phyloP scores from a whole-genome alignment of 164 flowering plant species.

The Platanus orientalis region DNA sequence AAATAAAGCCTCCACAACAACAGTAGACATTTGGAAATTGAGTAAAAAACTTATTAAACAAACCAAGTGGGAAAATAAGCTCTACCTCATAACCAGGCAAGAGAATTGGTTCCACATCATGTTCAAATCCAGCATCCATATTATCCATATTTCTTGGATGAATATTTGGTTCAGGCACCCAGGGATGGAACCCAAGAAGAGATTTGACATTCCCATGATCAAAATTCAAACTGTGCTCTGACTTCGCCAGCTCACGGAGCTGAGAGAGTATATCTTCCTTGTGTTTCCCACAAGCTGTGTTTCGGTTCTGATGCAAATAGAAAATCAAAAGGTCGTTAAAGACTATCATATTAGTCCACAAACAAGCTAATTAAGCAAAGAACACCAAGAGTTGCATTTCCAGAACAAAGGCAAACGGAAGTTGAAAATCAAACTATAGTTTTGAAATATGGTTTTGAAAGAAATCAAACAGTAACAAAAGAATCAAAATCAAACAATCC shows the following conservation, averaged over 20 bases:
- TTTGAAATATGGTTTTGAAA: background rate
- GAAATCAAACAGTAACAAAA: background rate
- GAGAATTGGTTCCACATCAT: constrained; percentile 16
- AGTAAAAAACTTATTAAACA: background rate
- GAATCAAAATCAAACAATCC: too few species aligned
- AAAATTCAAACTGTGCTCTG: constrained; percentile 30
- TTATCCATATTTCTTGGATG: constrained; percentile 15
- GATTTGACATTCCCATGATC: constrained; percentile 27
- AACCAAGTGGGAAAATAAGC: background rate
- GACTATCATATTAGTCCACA: background rate
- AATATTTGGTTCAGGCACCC: constrained; percentile 18
- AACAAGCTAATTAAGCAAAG: background rate
- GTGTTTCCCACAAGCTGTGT: constrained; percentile 62
- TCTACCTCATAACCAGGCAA: constrained; percentile 30
- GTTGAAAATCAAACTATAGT: background rate
- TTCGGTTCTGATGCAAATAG: constrained; percentile 53
- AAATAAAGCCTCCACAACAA: background rate
- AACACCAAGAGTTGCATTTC: background rate
- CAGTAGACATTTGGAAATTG: background rate
- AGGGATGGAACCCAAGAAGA: constrained; percentile 22
- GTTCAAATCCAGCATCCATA: constrained; percentile 10
- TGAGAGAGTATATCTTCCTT: constrained; percentile 66
- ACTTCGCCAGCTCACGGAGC: constrained; percentile 54
- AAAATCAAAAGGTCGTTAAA: background rate
- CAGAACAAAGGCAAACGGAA: background rate